These are phyloP conservation scores for Galeopsis tetrahit DNA, from an alignment of 257 asterid species.

Conservation along the genomic window DNA sequence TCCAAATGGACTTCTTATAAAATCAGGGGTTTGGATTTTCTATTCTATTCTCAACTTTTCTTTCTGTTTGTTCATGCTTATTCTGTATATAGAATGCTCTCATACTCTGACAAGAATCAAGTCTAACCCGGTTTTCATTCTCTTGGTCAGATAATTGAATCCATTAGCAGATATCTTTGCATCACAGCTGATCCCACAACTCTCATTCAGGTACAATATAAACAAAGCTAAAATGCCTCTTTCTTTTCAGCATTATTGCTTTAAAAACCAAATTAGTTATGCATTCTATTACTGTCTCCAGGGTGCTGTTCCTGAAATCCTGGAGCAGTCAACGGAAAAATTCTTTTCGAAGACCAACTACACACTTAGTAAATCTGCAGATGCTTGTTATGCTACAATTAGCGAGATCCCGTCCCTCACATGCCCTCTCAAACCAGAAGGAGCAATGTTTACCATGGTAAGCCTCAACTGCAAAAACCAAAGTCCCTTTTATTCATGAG, in stretches of 20 bases:
- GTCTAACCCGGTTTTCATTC: background rate
- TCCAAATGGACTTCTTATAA: conserved; percentile 59
- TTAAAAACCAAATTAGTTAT: background rate
- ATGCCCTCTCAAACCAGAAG: conserved; percentile 68
- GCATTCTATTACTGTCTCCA: conserved; percentile 19
- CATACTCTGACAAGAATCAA: background rate
- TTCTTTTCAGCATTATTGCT: background rate
- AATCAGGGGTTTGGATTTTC: conserved; percentile 51
- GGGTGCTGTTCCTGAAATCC: conserved; percentile 72
- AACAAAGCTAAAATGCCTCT: conserved; percentile 1
- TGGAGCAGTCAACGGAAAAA: conserved; percentile 49
- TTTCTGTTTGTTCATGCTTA: background rate
- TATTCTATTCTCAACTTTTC: background rate
- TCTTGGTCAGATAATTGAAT: conserved; percentile 52
- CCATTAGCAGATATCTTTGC: conserved; percentile 53
- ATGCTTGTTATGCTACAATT: conserved; percentile 44
- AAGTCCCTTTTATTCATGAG: too few species aligned
- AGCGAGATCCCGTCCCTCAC: conserved; percentile 53
- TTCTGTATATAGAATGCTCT: too few species aligned
- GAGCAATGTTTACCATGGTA: conserved; percentile 77
- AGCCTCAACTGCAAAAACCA: conserved; percentile 1
- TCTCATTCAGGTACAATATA: conserved; percentile 50
- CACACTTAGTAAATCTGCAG: conserved; percentile 63
- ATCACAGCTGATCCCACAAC: conserved; percentile 53
- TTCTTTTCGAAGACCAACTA: conserved; percentile 49